Base-by-base conservation (phyloP, 2,329 filamentous ascomycete genomes). In the Botrytis fabae region DNA sequence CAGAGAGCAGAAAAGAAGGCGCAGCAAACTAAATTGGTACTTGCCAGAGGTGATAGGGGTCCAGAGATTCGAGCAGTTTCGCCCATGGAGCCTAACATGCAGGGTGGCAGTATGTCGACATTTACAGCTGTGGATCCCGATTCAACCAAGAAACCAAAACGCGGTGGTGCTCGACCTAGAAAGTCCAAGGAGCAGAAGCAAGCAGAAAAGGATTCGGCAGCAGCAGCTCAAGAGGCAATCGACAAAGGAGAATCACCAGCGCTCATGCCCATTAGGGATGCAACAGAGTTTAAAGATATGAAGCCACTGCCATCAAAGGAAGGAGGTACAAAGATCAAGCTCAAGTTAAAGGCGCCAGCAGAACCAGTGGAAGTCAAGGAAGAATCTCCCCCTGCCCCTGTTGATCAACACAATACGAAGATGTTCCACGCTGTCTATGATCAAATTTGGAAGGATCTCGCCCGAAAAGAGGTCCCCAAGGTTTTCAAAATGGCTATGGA, bases 351-450 rank as follows among this genome's bases (percentile, higher is more conserved):
- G 78, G 77, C 82, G 57, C 38, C 72, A n/a, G 60, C 46, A 14
- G 72, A 71, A 16, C 57, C 59, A 28, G 59, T 61, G 2, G 71
- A 85, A 28, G 71, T 77, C 70, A 74, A 82, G 79, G 80, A 81
- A 85, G 90, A 80, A 80, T 84, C 81, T 81, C 80, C 81, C 48
- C 78, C 79, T 28, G 73, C 75, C 28, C 66, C 71, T 2, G 77
- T 80, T 40, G 80, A 81, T 70, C 80, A 81, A 74, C 96, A 93
- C 82, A 91, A 93, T 77, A 96, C 94, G 69, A 97, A 97, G 81
- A 94, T 93, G 28, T 99, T 97, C 84, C 94, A 97, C 80, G 95
- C 97, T 82, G 95, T 99, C 73, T 98, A 98, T 82, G 95, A 97
- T 79, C 94, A 98, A 82, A 98, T 98, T 77, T 97, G 94, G 91